A percentile compares a stretch with the other conserved stretches of the same genome.
These are phyloP conservation scores for Pestalotiopsis sp. DNA, from an alignment of 2,329 filamentous ascomycete genomes.

Conservation along the genomic window DNA sequence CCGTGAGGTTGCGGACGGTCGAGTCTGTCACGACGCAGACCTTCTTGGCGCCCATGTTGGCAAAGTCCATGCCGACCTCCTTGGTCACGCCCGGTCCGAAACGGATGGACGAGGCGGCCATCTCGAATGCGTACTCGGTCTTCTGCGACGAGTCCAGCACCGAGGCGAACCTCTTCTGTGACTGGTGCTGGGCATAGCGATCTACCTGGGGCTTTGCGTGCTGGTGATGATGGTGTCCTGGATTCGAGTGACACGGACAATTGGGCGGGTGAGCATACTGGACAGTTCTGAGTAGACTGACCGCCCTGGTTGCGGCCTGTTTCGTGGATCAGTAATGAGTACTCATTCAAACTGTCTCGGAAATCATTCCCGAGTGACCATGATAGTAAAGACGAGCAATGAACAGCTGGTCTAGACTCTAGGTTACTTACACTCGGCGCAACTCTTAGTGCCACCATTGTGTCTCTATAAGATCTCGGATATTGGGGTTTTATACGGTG, in stretches of 20 bases:
- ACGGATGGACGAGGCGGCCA: constrained; percentile 92
- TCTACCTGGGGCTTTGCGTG: constrained; percentile 54
- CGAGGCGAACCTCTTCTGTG: constrained; percentile 64
- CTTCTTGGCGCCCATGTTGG: constrained; percentile 82
- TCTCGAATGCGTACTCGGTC: constrained; percentile 98
- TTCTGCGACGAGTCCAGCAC: constrained; percentile 70
- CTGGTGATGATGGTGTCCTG: constrained; percentile 68
- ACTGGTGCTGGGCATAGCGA: constrained; percentile 41
- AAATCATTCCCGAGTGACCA: not conserved
- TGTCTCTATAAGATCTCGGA: not conserved
- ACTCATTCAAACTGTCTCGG: not conserved
- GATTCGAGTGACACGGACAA: constrained; percentile 93
- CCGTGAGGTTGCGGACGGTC: constrained; percentile 78
- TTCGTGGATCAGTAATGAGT: not conserved
- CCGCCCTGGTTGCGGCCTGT: constrained; percentile 63
- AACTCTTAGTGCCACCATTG: constrained; percentile 34
- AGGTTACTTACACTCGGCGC: constrained; percentile 33
- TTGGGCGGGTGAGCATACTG: constrained; percentile 85
- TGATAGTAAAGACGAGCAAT: not conserved
- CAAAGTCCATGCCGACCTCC: constrained; percentile 97
- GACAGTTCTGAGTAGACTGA: constrained; percentile 80
- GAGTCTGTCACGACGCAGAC: constrained; percentile 91
- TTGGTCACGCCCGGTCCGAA: constrained; percentile 92
- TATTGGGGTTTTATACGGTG: not conserved
- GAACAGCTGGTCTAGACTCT: too few species aligned